Evolutionary conservation across 2,329 filamentous ascomycete genomes (phyloP), one percentile per base, ranked within the genome.

Genomic region (Pseudonectria foliicola): DNA sequence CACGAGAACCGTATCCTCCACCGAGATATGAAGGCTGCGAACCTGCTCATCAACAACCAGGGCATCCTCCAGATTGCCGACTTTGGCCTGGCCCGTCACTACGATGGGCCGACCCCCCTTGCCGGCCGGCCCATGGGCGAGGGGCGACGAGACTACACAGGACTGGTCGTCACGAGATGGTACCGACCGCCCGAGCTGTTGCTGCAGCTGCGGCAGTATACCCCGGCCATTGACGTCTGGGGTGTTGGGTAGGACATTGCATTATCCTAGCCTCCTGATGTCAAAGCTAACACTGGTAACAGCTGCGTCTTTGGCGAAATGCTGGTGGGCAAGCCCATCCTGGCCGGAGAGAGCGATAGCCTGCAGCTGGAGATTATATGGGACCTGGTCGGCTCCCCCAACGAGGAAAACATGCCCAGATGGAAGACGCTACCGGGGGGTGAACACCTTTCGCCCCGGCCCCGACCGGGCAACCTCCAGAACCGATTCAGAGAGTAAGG

Each of bases 231-330:
- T 52, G 92, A 98, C 61, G 79, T 98, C 64, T 98, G 92, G 92
- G 92, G 92, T 50, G 90, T 95, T 48, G 92, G 90, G 84, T 89
- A 70, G 67, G 78, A 58, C 33, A 34, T 36, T 8, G 32, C 15
- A 13, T 7, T 29, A 13, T n/a, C n/a, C n/a, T n/a, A n/a, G n/a
- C n/a, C n/a, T n/a, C n/a, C n/a, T n/a, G n/a, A n/a, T n/a, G n/a
- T 10, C 2, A 13, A n/a, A 13, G 28, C 55, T 57, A 35, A 60
- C 33, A 23, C 21, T n/a, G 11, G 5, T 21, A n/a, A 16, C 38
- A 88, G 84, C n/a, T 98, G 92, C 56, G 88, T 98, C 3, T 95
- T 98, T 62, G 92, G 88, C 33, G 92, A 98, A 59, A 98, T 98
- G 90, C 82, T 95, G 45, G 79, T 87, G 50, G 82, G 87, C 25